Conservation (phyloP, 2,329 filamentous ascomycete genomes). For the Incumbomyces delicatus region DNA sequence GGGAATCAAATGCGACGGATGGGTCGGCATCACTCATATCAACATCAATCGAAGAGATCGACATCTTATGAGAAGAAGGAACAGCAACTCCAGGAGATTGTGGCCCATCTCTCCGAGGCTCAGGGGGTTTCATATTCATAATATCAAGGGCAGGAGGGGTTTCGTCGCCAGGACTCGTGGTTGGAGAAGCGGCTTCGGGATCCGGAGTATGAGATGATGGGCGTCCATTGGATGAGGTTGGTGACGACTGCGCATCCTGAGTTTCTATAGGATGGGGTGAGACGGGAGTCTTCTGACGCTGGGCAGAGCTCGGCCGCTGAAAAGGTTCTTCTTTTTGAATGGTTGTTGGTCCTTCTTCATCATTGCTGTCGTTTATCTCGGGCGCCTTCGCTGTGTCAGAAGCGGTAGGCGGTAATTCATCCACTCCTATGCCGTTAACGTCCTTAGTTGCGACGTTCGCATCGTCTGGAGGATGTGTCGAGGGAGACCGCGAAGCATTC, state of each 20-base stretch:
- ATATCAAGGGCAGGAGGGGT: conserved; percentile 4
- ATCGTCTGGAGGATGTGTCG: not conserved
- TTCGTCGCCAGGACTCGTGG: conserved; percentile 66
- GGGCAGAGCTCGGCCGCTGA: not conserved
- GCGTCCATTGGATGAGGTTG: conserved; percentile 57
- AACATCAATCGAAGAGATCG: conserved; percentile 8
- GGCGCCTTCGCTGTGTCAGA: not conserved
- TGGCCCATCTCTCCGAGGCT: conserved; percentile 7
- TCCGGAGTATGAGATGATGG: conserved; percentile 65
- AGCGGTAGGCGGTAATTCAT: too few relatives aligned
- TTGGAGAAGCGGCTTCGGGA: conserved; percentile 57
- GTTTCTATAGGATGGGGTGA: conserved; percentile 7
- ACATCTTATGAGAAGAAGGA: conserved; percentile 6
- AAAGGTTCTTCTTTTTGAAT: not conserved
- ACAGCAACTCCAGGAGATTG: conserved; percentile 3
- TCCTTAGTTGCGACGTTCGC: not conserved
- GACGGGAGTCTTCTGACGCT: not conserved
- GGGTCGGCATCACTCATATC: conserved; percentile 7
- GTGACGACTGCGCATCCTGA: conserved; percentile 34
- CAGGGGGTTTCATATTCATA: conserved; percentile 7
- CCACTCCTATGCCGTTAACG: too few relatives aligned
- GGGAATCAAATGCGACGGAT: conserved; percentile 6
- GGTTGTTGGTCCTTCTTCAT: not conserved
- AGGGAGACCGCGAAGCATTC: not conserved
- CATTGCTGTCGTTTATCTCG: not conserved